Evolutionary conservation across 257 asterid genomes (phyloP).

Genomic region (Solanum chilense): DNA sequence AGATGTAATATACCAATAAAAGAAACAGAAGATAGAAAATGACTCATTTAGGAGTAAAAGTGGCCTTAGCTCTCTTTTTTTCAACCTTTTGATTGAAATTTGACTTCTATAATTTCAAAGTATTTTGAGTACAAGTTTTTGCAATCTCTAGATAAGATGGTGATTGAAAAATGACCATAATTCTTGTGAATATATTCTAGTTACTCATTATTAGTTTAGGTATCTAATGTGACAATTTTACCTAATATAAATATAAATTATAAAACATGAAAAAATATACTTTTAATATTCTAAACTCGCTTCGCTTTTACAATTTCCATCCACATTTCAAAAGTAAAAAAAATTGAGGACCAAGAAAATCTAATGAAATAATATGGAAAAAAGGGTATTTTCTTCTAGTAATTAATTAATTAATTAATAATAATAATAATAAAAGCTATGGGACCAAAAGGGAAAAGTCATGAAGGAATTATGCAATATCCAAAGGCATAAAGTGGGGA

Average conservation of each 20-base stretch:
- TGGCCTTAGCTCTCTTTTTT: not conserved
- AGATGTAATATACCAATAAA: not conserved
- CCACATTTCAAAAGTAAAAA: not conserved
- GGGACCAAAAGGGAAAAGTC: slow-evolving; percentile 31
- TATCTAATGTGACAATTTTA: not conserved
- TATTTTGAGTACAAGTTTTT: not conserved
- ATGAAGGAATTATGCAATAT: slow-evolving; percentile 22
- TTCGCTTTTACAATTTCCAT: not conserved
- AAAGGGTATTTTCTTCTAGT: not conserved
- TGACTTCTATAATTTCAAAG: not conserved
- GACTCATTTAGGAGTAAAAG: not conserved
- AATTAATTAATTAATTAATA: not conserved
- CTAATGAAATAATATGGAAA: not conserved
- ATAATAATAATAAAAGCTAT: not conserved
- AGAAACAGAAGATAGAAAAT: not conserved
- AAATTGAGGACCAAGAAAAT: not conserved
- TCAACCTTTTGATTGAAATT: not conserved
- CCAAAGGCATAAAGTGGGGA: slow-evolving; percentile 29
- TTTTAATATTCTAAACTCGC: not conserved
- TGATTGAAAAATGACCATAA: not conserved
- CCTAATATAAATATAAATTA: not conserved
- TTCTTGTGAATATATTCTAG: not conserved
- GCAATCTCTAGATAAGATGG: not conserved
- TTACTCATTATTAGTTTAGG: not conserved
- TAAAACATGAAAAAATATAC: not conserved